A percentile compares a stretch with the other conserved stretches of the same genome.
Conservation (phyloP, 768 basidiomycete genomes). For the Naganishia onofrii region DNA sequence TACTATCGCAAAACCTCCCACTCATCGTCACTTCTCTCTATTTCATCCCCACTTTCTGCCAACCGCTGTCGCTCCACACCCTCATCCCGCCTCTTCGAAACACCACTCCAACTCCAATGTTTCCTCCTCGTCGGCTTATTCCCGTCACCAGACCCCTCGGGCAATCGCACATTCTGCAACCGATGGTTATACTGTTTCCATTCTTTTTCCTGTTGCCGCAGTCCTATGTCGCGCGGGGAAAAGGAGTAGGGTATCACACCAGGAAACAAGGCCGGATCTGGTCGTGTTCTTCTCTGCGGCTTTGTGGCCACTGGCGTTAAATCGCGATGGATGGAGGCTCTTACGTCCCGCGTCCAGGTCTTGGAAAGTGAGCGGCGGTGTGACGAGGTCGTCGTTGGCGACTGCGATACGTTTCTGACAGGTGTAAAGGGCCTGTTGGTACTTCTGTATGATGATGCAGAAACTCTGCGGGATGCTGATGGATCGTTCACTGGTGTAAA, state of each 20-base stretch:
- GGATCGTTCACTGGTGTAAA: not conserved
- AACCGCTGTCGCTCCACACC: not conserved
- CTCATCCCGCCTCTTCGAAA: too few species aligned
- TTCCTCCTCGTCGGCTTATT: not conserved
- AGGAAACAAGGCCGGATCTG: constrained; percentile 11
- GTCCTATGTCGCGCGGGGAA: not conserved
- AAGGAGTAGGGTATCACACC: constrained; percentile 1
- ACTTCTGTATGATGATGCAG: not conserved
- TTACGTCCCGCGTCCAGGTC: not conserved
- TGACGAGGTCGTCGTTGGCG: not conserved
- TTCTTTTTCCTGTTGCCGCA: constrained; percentile 8
- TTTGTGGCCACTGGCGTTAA: not conserved
- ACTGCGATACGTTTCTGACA: not conserved
- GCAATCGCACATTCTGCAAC: too few species aligned
- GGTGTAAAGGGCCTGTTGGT: not conserved
- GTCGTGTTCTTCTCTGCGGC: not conserved
- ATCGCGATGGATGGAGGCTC: constrained; percentile 5
- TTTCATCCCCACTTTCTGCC: not conserved
- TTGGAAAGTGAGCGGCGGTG: not conserved
- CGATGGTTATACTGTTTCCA: constrained; percentile 1
- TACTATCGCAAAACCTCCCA: constrained; percentile 5
- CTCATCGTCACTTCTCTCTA: not conserved
- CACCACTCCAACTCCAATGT: constrained; percentile 1
- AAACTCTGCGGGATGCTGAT: not conserved
- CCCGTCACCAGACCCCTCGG: not conserved